A percentile compares a stretch with the other conserved stretches of the same genome.
phyloP scores from a whole-genome alignment of 441 rosid genomes.

The Daphne laureola region DNA sequence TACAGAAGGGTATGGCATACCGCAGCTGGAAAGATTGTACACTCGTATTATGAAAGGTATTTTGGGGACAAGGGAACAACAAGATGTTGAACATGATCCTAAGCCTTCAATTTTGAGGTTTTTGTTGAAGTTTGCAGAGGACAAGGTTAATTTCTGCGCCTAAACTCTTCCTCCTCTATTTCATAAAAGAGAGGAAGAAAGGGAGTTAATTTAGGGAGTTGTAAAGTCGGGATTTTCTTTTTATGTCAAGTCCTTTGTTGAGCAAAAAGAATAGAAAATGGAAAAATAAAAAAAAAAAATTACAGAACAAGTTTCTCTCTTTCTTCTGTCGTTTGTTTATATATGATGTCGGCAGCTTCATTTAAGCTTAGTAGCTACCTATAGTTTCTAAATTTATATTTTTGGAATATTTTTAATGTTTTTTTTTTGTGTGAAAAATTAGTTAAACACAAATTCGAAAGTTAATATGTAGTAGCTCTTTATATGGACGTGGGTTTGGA shows the following conservation, averaged over 20 bases:
- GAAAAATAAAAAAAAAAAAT: too few species aligned
- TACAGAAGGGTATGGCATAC: slow-evolving; percentile 57
- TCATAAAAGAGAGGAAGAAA: not conserved
- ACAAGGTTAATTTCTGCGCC: slow-evolving; percentile 58
- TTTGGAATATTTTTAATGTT: too few species aligned
- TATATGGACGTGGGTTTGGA: too few species aligned
- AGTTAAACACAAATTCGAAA: too few species aligned
- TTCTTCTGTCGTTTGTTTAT: too few species aligned
- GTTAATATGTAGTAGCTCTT: too few species aligned
- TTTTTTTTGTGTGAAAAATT: too few species aligned
- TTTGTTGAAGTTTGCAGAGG: slow-evolving; percentile 67
- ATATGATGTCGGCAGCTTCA: too few species aligned
- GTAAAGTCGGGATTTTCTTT: slow-evolving; percentile 62
- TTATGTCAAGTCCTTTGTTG: slow-evolving; percentile 15
- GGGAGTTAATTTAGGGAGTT: slow-evolving; percentile 24
- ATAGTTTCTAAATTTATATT: too few species aligned
- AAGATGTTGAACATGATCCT: slow-evolving; percentile 37
- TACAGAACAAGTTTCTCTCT: too few species aligned
- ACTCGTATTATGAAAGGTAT: slow-evolving; percentile 67
- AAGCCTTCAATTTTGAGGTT: slow-evolving; percentile 78
- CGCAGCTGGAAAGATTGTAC: slow-evolving; percentile 86
- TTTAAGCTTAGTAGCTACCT: too few species aligned
- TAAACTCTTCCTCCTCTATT: slow-evolving; percentile 10
- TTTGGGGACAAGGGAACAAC: slow-evolving; percentile 43
- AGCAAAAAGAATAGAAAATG: too few species aligned